Evolutionary conservation across 371 early-diverging fungal species (phyloP).

Genomic region (Mortierella sp.): DNA sequence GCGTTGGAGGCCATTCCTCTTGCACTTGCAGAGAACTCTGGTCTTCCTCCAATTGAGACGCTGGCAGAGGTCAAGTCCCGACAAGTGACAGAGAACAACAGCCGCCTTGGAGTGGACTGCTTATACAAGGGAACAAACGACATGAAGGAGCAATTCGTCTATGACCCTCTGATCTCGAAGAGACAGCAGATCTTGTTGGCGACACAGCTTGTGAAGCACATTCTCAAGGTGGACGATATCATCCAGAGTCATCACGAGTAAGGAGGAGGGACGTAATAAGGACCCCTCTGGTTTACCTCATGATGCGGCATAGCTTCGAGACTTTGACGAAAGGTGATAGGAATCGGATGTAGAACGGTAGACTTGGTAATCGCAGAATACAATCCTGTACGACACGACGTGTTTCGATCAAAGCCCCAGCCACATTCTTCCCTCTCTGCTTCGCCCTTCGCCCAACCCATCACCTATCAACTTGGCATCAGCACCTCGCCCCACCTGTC

Average conservation of each 20-base stretch:
- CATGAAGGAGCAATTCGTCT: conserved; percentile 98
- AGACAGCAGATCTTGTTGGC: conserved; percentile 98
- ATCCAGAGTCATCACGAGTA: conserved; percentile 58
- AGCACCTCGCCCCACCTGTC: too few relatives aligned
- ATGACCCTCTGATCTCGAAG: conserved; percentile 99
- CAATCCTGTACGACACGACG: too few relatives aligned
- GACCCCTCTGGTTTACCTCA: too few relatives aligned
- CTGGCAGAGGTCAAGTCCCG: conserved; percentile 93
- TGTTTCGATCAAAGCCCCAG: too few relatives aligned
- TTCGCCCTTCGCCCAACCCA: too few relatives aligned
- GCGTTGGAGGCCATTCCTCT: conserved; percentile 98
- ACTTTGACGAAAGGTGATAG: too few relatives aligned
- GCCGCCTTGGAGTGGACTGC: conserved; percentile 97
- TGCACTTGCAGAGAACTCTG: conserved; percentile 98
- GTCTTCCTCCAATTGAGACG: conserved; percentile 95
- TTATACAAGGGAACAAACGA: conserved; percentile 91
- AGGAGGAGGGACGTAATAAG: too few relatives aligned
- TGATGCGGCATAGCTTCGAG: too few relatives aligned
- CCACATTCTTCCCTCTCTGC: too few relatives aligned
- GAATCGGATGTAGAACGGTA: too few relatives aligned
- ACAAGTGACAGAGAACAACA: conserved; percentile 89
- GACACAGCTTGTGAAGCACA: conserved; percentile 99
- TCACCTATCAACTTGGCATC: too few relatives aligned
- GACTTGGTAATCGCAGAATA: too few relatives aligned
- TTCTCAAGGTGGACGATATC: conserved; percentile 97